Evolutionary conservation across 2,329 filamentous ascomycete genomes (phyloP), one percentile per base, ranked within the genome.

Genomic region (Trichoderma hamatum): DNA sequence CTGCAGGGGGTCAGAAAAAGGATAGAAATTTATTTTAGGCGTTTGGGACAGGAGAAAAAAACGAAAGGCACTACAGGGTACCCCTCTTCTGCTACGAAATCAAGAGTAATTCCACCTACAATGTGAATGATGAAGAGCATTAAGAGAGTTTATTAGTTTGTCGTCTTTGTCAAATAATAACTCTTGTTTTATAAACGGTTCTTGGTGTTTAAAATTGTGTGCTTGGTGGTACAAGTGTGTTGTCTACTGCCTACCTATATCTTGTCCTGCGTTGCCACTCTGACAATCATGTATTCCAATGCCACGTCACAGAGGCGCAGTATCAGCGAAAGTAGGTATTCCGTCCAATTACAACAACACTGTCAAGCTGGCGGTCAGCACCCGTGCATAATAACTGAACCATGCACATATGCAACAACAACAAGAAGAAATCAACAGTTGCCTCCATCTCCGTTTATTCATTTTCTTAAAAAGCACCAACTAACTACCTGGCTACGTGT

Each of bases 231-330:
- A 49, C 43, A 49, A 49, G 2, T 14, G 1, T 11, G 51, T 30
- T 54, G 13, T 19, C 36, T 19, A 19, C 6, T 19, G 19, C 16
- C 9, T 3, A n/a, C n/a, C n/a, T 30, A 54, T 10, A 54, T 16
- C 3, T 10, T 30, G 51, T n/a, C 30, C 2, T 30, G 36, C 26
- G 26, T 60, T 30, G 39, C 58, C 58, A 49, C 58, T 32, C 28
- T 49, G 19, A 13, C 26, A 49, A 61, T 21, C 36, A 43, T 5
- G 36, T 43, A 43, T 43, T 19, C 39, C 16, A 61, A n/a, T 61
- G 59, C 59, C 59, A 61, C 59, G 59, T 61, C 59, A 61, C 30
- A 32, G 39, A 61, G 58, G 58, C 58, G 58, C 26, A 14, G 58
- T 14, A 19, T 26, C 58, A 61, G 30, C 58, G 3, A 61, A 11